These are phyloP conservation scores for Ilyonectria destructans DNA, from an alignment of 2,329 filamentous ascomycete species.

Conservation along the genomic window DNA sequence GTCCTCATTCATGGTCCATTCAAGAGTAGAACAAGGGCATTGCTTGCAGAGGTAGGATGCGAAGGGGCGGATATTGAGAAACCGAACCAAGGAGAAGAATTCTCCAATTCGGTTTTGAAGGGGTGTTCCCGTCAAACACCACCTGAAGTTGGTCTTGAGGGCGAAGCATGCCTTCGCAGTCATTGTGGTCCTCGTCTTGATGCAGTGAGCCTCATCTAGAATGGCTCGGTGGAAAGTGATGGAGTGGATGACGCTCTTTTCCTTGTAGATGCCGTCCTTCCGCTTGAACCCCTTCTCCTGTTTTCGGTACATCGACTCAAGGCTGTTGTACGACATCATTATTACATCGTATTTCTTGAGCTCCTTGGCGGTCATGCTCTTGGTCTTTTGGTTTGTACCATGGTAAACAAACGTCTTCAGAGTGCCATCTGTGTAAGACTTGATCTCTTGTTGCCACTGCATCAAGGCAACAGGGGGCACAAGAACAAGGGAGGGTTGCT, in stretches of 20 bases:
- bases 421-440: slow-evolving; percentile 86
- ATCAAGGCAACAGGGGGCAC: slow-evolving; percentile 95
- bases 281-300: slow-evolving; percentile 92
- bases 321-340: slow-evolving; percentile 94
- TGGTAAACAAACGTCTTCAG: slow-evolving; percentile 94
- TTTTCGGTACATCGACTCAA: slow-evolving; percentile 94
- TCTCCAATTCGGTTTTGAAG: slow-evolving; percentile 98
- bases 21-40: slow-evolving; percentile 84
- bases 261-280: slow-evolving; percentile 85
- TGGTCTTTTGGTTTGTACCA: slow-evolving; percentile 87
- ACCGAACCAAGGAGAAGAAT: slow-evolving; percentile 94
- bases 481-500: slow-evolving; percentile 86
- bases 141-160: slow-evolving; percentile 89
- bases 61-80: slow-evolving; percentile 90
- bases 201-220: slow-evolving; percentile 95
- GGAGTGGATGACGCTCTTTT: slow-evolving; percentile 84
- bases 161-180: slow-evolving; percentile 97
- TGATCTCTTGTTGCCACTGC: slow-evolving; percentile 92
- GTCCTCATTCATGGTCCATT: slow-evolving; percentile 85
- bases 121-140: slow-evolving; percentile 95
- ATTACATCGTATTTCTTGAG: slow-evolving; percentile 91
- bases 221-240: slow-evolving; percentile 93
- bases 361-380: slow-evolving; percentile 81
- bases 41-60: slow-evolving; percentile 94
- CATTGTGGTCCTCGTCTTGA: slow-evolving; percentile 91